Percentiles rank a stretch among this genome's conserved stretches.
phyloP scores from a whole-genome alignment of 257 asterid species.

The Ilex asprella region DNA sequence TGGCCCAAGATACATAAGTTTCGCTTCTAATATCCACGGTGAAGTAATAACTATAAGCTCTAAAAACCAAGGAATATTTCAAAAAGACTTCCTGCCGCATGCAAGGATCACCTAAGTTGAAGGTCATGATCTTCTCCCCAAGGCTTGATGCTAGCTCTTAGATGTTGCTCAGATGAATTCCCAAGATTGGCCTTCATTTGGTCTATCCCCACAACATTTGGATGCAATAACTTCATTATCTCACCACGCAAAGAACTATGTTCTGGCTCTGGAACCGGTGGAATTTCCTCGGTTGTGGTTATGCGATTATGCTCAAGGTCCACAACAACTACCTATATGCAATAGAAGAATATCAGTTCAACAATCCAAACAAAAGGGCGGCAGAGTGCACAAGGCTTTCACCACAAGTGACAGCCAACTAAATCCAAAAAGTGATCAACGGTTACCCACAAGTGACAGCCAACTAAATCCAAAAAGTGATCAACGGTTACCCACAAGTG shows the following conservation, averaged over 20 bases:
- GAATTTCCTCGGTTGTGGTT: slow-evolving; percentile 90
- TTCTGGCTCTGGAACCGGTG: slow-evolving; percentile 92
- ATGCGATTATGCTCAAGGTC: slow-evolving; percentile 88
- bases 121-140: slow-evolving; percentile 89
- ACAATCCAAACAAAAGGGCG: no score
- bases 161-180: slow-evolving; percentile 27
- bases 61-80: slow-evolving; percentile 11
- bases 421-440: no score
- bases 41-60: slow-evolving; percentile 11
- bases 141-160: slow-evolving; percentile 48
- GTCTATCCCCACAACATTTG: slow-evolving; percentile 85
- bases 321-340: slow-evolving; percentile 84
- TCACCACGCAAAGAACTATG: slow-evolving; percentile 70
- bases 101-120: slow-evolving; percentile 63
- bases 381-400: no score
- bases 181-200: slow-evolving; percentile 57
- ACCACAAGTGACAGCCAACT: no score
- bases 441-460: no score
- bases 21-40: slow-evolving; percentile 4
- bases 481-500: no score
- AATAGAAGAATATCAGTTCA: slow-evolving; percentile 8
- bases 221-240: slow-evolving; percentile 59
- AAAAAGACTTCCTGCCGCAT: slow-evolving; percentile 14
- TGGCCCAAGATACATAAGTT: slow-evolving; percentile 11
- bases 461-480: no score